Evolutionary conservation across 2,329 filamentous ascomycete genomes (phyloP), one percentile per base, ranked within the genome.

Genomic region (Plectosphaerella plurivora): DNA sequence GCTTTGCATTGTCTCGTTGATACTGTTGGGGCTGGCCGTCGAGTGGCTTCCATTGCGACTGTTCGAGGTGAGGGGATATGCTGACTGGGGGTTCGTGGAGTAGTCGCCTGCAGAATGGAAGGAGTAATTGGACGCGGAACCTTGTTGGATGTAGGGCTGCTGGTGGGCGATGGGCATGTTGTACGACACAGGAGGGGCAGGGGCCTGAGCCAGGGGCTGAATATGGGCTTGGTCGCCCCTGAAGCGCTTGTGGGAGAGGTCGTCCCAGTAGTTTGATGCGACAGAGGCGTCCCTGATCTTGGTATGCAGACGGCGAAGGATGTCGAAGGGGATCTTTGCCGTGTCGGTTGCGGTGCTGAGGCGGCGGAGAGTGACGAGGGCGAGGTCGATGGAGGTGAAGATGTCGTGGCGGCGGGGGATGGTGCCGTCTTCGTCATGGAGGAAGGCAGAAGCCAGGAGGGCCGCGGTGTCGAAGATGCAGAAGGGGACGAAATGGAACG

Each of bases 381-480:
- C 46, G 16, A 33, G 46, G 18, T 47, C 46, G 22, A 47, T 36
- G 33, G 33, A 16, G n/a, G 16, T 16, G 16, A 47, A 20, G 28
- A 76, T 65, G 15, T 73, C 68, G 2, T 71, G 63, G 12, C 73
- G 71, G 12, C 66, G 67, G 5, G 71, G 69, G 3, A 79, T 63
- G 12, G 61, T 65, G 16, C 61, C 57, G 28, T 73, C 65, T n/a
- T 64, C 60, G 53, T 81, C 78, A 53, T 81, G 77, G 5, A 79
- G 68, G 7, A 81, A 64, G 3, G 76, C 73, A 0, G 77, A 79
- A 63, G 75, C 79, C 5, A 80, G 60, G 16, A 77, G 65, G 1
- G 77, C 74, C 1, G 76, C 71, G 0, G 74, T 77, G 54, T 81
- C 76, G 46, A 81, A 81, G 33, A 79, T 72, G 44, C 68, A 67